Base-by-base conservation (phyloP, 2,329 filamentous ascomycete species). In the Uncinocarpus reesii region DNA sequence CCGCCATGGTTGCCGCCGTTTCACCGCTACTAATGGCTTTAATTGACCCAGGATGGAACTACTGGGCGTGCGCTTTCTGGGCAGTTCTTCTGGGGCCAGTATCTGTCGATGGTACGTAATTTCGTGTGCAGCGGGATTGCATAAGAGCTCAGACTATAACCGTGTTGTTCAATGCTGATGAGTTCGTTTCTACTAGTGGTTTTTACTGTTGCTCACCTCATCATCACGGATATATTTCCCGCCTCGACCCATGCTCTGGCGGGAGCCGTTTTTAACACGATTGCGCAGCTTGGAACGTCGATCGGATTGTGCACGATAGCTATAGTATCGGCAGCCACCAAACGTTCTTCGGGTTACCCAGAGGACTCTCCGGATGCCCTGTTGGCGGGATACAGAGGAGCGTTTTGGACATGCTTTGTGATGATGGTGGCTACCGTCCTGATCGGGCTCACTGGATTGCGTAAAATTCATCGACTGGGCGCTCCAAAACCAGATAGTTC, bases 181-280 rank as follows among this genome's bases (percentile, higher is more conserved):
- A 8, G 44, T 50, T 16, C 54, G 47, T 20, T 54, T 51, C 21
- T n/a, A n/a, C 54, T 61, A 48, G 57, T 58, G 1, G 52, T 81
- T 5, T 80, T 78, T 57, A 80, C 75, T 0, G 70, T 81, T 2
- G 74, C 71, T 0, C 64, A 75, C 18, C 67, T 81, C 16, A 62
- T 80, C 2, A 71, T 80, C 6, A 70, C 71, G 0, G 71, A 76
- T 11, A 70, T 67, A 2, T 81, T 80, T 52, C 73, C 76, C 0
- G 65, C 71, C n/a, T 62, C 76, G 7, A 78, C 70, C 1, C 78
- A 81, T 49, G 75, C 74, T 0, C 63, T 82, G 0, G 78, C 77
- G 0, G 79, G 78, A 0, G 77, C 75, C 0, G 77, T 82, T 0
- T 81, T 81, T 59, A 80, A 78, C 52, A 79, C 77, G 0, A 65